Conservation (phyloP, 768 basidiomycete species). For the Amanita fuliginea region DNA sequence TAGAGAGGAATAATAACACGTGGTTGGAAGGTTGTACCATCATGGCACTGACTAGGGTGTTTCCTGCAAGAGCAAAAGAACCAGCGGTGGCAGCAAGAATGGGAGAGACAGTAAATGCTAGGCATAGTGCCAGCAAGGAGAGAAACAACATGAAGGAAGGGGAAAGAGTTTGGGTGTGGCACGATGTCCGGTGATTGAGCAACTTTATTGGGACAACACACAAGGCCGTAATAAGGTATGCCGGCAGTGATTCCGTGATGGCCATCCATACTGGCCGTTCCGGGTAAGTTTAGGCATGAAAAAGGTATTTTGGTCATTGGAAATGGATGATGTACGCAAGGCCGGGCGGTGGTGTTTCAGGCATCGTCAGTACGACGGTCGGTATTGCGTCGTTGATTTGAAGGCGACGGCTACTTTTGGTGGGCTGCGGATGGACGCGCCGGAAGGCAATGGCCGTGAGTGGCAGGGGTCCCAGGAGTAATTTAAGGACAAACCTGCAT, state of each 20-base stretch:
- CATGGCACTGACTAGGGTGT: constrained; percentile 26
- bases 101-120: constrained; percentile 14
- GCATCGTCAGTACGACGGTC: too few species aligned
- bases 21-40: constrained; percentile 17
- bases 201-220: too few species aligned
- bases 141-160: constrained; percentile 2
- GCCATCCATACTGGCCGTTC: too few species aligned
- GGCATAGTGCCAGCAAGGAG: constrained; percentile 16
- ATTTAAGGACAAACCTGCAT: background rate
- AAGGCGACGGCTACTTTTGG: too few species aligned
- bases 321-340: too few species aligned
- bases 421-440: too few species aligned
- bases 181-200: background rate
- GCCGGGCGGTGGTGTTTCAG: too few species aligned
- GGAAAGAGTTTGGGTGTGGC: background rate
- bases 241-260: too few species aligned
- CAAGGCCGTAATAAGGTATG: too few species aligned
- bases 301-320: too few species aligned
- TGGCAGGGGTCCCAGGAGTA: background rate
- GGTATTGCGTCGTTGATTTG: too few species aligned
- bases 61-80: constrained; percentile 23
- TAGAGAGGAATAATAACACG: background rate
- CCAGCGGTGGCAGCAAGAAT: constrained; percentile 19
- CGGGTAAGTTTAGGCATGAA: too few species aligned
- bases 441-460: background rate